A percentile compares a stretch with the other conserved stretches of the same genome.
These are phyloP conservation scores for Paxillus ammoniavirescens DNA, from an alignment of 768 basidiomycete genomes.

Conservation along the genomic window DNA sequence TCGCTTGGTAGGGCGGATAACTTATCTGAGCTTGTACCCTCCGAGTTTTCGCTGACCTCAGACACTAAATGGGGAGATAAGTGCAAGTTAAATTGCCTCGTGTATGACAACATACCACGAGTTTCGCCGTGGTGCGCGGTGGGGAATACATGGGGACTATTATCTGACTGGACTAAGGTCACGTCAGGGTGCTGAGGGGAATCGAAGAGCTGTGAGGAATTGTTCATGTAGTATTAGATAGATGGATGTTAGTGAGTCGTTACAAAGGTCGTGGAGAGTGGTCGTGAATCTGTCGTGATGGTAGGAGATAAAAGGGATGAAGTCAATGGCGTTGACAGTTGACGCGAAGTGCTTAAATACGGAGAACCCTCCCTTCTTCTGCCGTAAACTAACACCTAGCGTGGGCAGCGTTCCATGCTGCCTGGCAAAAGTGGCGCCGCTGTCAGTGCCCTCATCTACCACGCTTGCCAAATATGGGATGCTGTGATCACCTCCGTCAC, in stretches of 20 bases:
- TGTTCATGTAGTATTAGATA: slow-evolving; percentile 21
- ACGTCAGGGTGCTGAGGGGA: slow-evolving; percentile 15
- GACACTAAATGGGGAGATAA: slow-evolving; percentile 7
- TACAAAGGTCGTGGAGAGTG: slow-evolving; percentile 6
- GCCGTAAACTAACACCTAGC: slow-evolving; percentile 21
- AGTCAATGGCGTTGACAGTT: background rate
- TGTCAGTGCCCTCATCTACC: slow-evolving; percentile 4
- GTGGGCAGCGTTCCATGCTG: background rate
- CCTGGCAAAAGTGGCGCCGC: no score
- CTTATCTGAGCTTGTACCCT: slow-evolving; percentile 44
- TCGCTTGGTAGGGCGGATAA: slow-evolving; percentile 38
- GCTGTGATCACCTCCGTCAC: slow-evolving; percentile 14
- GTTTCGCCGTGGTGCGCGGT: background rate
- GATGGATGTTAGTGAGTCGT: background rate
- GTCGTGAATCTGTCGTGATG: slow-evolving; percentile 13
- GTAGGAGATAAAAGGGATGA: background rate
- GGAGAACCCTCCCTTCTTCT: background rate
- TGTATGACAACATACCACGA: slow-evolving; percentile 10
- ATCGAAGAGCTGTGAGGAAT: slow-evolving; percentile 11
- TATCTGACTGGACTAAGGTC: slow-evolving; percentile 3
- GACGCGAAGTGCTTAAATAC: slow-evolving; percentile 17
- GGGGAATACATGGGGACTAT: background rate
- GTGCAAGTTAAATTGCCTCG: background rate
- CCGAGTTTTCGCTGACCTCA: slow-evolving; percentile 18
- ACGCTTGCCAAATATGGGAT: slow-evolving; percentile 20